Evolutionary conservation across 2,329 filamentous ascomycete genomes (phyloP).

Genomic region (Cordyceps sp.): DNA sequence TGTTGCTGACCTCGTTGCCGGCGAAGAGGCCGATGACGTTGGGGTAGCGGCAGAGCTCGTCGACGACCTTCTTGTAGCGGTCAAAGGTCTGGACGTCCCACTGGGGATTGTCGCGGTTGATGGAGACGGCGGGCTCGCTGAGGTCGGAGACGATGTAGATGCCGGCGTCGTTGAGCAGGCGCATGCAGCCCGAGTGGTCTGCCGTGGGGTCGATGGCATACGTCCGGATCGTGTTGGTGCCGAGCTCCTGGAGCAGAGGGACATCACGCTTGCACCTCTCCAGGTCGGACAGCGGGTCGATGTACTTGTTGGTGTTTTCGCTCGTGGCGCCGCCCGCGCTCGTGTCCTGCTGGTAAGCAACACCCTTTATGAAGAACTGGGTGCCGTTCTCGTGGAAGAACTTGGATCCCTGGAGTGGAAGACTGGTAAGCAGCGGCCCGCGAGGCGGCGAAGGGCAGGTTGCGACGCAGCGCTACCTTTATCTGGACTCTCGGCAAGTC

Average conservation of each 20-base stretch:
- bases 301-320: constrained; percentile 38
- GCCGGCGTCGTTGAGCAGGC: constrained; percentile 60
- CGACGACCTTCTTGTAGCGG: constrained; percentile 73
- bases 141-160: constrained; percentile 95
- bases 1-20: constrained; percentile 93
- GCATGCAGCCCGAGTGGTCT: constrained; percentile 77
- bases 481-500: constrained; percentile 43
- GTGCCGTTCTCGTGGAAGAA: constrained; percentile 73
- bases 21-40: constrained; percentile 97
- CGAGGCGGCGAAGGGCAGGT: neutral
- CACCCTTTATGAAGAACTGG: constrained; percentile 67
- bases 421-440: neutral
- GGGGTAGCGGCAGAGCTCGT: constrained; percentile 63
- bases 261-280: constrained; percentile 69
- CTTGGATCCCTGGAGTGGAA: constrained; percentile 47
- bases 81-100: constrained; percentile 69
- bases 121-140: constrained; percentile 63
- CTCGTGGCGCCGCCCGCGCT: constrained; percentile 34
- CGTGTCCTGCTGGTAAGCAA: constrained; percentile 84
- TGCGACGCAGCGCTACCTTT: constrained; percentile 37
- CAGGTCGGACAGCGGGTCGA: constrained; percentile 65
- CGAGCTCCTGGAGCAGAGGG: constrained; percentile 58
- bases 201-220: constrained; percentile 74
- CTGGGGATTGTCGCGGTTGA: constrained; percentile 61
- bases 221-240: constrained; percentile 86